Conservation (phyloP, 148 eudicot species). For the Rhododendron ferrugineum region DNA sequence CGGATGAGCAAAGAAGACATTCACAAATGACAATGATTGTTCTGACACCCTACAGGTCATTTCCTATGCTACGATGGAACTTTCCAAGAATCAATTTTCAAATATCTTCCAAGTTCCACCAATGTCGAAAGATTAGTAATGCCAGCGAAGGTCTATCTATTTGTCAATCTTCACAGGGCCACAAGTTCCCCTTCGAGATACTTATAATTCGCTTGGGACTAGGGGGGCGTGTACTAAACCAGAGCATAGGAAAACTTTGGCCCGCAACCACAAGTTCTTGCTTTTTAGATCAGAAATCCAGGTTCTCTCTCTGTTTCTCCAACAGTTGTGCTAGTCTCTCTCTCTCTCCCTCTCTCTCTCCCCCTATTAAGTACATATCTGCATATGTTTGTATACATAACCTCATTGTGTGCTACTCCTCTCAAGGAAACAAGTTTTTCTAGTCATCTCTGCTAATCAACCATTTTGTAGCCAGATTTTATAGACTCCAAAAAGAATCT, state of each 20-base stretch:
- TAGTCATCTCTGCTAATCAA: background rate
- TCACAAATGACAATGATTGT: background rate
- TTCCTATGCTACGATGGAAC: background rate
- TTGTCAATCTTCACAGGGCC: background rate
- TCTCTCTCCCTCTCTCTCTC: background rate
- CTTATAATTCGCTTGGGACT: background rate
- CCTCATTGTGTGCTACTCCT: background rate
- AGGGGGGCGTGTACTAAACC: background rate
- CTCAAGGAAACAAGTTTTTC: background rate
- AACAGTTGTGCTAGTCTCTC: background rate
- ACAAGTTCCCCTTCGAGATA: background rate
- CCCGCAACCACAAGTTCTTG: background rate
- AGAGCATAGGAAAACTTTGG: background rate
- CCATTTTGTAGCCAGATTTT: background rate
- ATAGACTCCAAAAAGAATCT: background rate
- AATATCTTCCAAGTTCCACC: background rate
- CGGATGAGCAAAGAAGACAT: background rate
- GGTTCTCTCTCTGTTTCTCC: background rate
- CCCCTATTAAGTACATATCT: background rate
- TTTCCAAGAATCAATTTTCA: background rate
- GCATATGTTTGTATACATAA: background rate
- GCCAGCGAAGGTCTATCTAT: background rate
- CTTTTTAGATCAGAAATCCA: background rate
- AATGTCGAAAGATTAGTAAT: background rate
- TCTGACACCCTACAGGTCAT: background rate